Evolutionary conservation across 2,329 filamentous ascomycete genomes (phyloP).

Genomic region (Fusarium marasasianum): DNA sequence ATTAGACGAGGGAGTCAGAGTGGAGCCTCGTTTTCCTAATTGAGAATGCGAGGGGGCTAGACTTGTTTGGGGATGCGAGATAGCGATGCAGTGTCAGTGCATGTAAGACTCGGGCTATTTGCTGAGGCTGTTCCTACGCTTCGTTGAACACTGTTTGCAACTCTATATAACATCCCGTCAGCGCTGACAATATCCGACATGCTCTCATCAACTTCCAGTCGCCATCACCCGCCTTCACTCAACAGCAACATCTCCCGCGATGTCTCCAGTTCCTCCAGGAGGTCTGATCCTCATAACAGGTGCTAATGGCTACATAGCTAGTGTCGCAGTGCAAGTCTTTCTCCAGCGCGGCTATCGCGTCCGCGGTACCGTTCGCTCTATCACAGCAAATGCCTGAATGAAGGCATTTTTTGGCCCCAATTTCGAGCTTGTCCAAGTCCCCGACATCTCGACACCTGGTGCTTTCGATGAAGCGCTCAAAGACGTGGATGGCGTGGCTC

Average conservation of each 20-base stretch:
- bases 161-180: neutral
- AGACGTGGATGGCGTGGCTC: neutral
- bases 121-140: neutral
- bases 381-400: neutral
- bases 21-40: neutral
- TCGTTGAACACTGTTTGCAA: neutral
- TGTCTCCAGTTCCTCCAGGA: fast-evolving
- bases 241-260: neutral
- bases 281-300: neutral
- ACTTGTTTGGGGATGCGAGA: neutral
- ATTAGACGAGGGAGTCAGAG: neutral
- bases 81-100: neutral
- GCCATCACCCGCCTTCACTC: fast-evolving
- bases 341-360: neutral
- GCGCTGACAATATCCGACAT: no score
- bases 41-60: neutral
- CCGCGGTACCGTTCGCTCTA: neutral
- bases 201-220: no score
- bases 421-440: neutral
- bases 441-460: neutral
- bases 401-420: neutral
- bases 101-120: neutral
- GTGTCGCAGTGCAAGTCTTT: neutral
- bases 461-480: neutral
- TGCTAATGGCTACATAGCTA: neutral